Evolutionary conservation across 441 rosid species (phyloP), one percentile per base, ranked within the genome.

Genomic region (Adansonia madagascariensis): DNA sequence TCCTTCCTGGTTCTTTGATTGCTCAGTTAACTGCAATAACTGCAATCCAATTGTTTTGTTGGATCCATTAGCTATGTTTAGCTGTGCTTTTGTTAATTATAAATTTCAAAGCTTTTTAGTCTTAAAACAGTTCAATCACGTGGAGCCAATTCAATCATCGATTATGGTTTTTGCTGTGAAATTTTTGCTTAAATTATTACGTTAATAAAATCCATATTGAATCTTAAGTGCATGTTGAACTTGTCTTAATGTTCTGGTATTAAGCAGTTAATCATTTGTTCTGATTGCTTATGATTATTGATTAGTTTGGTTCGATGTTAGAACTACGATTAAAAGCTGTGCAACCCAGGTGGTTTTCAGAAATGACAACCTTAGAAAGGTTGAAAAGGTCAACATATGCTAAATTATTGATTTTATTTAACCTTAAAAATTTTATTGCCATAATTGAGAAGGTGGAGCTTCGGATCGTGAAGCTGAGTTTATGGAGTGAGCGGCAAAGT

Each of bases 221-320:
- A n/a, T 53, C 31, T 56, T 43, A 57, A 43, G 3, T 56, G 63
- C 52, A 17, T 56, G 35, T 73, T 57, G 76, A 59, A 7, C 17
- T 57, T 59, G 14, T 57, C 76, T 22, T 57, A 27, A 22, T 43
- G 64, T 17, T 72, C 2, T 57, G 53, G 10, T 72, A 10, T 72
- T 56, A 17, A 55, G 35, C 17, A 56, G 41, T 55, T 55, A 35
- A 35, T 41, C 41, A 2, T 57, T 20, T 44, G 41, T 57, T 73
- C 66, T 18, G 39, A 59, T 41, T 20, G 50, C 53, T 73, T 73
- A 1, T 43, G 8, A 57, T 15, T 56, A 46, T 31, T 31, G 35
- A 31, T 31, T 31, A 31, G 24, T n/a, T 41, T 22, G 53, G 53
- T 41, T 41, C 14, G 8, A 9, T 56, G 62, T 63, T 63, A 17